phyloP scores from a whole-genome alignment of 2,329 filamentous ascomycete species.

The Drechslerella coelobrocha region DNA sequence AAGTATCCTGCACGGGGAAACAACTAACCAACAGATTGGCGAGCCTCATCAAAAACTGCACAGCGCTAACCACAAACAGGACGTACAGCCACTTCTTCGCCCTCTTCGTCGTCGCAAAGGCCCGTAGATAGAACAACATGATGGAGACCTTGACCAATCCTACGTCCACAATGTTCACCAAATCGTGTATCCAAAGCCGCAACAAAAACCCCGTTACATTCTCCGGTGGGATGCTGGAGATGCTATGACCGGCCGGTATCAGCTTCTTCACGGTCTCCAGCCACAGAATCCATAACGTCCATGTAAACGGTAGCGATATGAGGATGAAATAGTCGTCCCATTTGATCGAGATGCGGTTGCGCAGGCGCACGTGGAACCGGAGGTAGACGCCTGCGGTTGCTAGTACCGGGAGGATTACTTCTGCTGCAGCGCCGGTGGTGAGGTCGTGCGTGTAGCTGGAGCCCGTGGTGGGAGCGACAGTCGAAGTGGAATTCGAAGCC shows the following conservation, averaged over 20 bases:
- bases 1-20: constrained; percentile 33
- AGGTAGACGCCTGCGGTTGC: constrained; percentile 29
- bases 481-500: no score
- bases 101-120: constrained; percentile 30
- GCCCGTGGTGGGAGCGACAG: background rate
- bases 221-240: constrained; percentile 24
- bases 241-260: constrained; percentile 13
- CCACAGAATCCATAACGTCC: constrained; percentile 41
- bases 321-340: constrained; percentile 46
- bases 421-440: constrained; percentile 23
- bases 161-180: constrained; percentile 28
- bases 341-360: constrained; percentile 33
- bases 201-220: constrained; percentile 17
- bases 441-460: constrained; percentile 33
- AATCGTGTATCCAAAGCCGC: constrained; percentile 37
- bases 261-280: constrained; percentile 24
- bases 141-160: constrained; percentile 35
- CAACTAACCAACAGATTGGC: constrained; percentile 34
- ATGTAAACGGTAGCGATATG: constrained; percentile 30
- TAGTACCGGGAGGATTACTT: constrained; percentile 40
- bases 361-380: constrained; percentile 34
- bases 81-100: constrained; percentile 29
- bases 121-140: constrained; percentile 33
- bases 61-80: constrained; percentile 20
- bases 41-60: constrained; percentile 41